phyloP scores from a whole-genome alignment of 305 asterid genomes.

The Plantago coronopus region DNA sequence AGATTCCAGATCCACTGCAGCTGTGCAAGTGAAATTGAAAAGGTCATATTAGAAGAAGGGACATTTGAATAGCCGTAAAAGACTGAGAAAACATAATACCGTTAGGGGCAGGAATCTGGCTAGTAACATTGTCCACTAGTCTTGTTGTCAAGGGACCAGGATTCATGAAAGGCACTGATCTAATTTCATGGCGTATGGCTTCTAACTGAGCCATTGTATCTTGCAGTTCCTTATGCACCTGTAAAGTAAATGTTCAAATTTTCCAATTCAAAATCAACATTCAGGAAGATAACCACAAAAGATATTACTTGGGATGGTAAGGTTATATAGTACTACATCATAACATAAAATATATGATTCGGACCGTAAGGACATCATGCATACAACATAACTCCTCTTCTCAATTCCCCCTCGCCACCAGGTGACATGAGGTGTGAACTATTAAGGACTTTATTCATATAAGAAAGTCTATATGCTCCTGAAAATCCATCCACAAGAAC shows the following conservation, averaged over 20 bases:
- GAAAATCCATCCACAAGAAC: too few species aligned
- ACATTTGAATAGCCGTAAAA: slow-evolving; percentile 10
- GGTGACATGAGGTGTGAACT: background rate
- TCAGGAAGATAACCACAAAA: background rate
- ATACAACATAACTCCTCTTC: too few species aligned
- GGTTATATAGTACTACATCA: background rate
- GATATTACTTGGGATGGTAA: background rate
- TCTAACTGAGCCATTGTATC: slow-evolving; percentile 81
- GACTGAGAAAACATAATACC: slow-evolving; percentile 28
- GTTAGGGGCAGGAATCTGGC: slow-evolving; percentile 28
- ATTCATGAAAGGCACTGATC: slow-evolving; percentile 61
- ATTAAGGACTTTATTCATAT: background rate
- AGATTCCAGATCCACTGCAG: slow-evolving; percentile 36
- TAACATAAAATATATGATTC: background rate
- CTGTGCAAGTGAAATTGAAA: slow-evolving; percentile 16
- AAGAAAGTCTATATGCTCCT: too few species aligned
- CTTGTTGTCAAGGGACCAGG: slow-evolving; percentile 67
- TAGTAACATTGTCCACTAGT: slow-evolving; percentile 56
- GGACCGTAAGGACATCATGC: too few species aligned
- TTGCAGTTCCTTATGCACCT: slow-evolving; percentile 47
- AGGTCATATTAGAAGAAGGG: slow-evolving; percentile 10
- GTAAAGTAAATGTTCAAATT: slow-evolving; percentile 23
- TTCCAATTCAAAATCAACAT: slow-evolving; percentile 11
- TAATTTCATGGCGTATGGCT: slow-evolving; percentile 79
- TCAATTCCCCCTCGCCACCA: too few species aligned